Conservation (phyloP, 805 yeast genomes). For the Vanderwaltozyma polyspora region DNA sequence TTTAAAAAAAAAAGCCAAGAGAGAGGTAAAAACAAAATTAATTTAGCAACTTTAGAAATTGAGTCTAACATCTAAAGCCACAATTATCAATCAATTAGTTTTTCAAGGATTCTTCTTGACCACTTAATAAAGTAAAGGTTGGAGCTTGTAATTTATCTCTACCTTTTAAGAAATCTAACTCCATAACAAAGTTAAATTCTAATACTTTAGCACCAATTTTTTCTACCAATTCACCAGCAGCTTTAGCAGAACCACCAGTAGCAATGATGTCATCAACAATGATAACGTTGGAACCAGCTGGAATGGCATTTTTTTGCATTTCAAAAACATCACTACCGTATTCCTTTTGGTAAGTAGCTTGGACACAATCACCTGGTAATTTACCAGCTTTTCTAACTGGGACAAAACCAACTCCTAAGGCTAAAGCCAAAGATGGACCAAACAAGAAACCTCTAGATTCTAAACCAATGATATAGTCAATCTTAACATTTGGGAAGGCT, state of each 20-base stretch:
- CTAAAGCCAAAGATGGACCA: constrained; percentile 91
- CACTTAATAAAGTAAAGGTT: constrained; percentile 78
- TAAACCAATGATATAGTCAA: constrained; percentile 86
- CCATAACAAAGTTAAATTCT: constrained; percentile 85
- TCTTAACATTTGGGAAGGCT: constrained; percentile 41
- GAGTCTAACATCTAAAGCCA: neutral
- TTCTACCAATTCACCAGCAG: constrained; percentile 77
- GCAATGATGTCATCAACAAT: constrained; percentile 96
- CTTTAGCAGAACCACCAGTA: constrained; percentile 93
- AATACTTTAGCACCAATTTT: constrained; percentile 58
- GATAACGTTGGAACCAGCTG: constrained; percentile 68
- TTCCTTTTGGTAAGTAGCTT: constrained; percentile 76
- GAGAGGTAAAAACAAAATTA: neutral
- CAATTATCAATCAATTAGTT: neutral
- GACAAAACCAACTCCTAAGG: constrained; percentile 78
- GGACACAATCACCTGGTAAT: constrained; percentile 73
- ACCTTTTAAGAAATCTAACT: constrained; percentile 89
- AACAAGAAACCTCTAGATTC: constrained; percentile 96
- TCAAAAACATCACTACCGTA: constrained; percentile 87
- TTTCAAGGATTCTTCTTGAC: constrained; percentile 50
- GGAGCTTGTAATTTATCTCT: constrained; percentile 78
- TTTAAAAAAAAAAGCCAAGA: too few species aligned
- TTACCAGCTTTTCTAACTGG: constrained; percentile 95
- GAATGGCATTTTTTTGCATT: constrained; percentile 73
- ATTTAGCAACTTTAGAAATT: neutral